These are phyloP conservation scores for Cladochytrium replicatum DNA, from an alignment of 192 early-diverging fungal genomes.

Conservation along the genomic window DNA sequence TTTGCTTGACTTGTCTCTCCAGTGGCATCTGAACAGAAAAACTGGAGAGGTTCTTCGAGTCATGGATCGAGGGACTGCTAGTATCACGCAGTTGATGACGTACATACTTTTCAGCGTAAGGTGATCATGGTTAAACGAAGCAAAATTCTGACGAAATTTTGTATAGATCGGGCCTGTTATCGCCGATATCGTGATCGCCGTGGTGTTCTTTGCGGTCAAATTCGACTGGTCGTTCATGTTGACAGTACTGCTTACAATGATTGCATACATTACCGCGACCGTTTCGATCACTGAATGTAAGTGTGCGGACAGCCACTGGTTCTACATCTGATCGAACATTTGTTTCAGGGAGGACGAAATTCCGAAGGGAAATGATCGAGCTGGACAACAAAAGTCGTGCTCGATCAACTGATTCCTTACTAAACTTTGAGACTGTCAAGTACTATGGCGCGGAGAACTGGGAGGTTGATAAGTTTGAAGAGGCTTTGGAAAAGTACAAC, in stretches of 20 bases:
- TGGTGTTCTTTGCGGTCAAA: conserved; percentile 33
- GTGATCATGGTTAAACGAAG: conserved; percentile 2
- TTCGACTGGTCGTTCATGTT: conserved; percentile 69
- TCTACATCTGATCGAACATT: no score
- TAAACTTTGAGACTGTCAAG: conserved; percentile 99
- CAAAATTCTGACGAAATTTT: conserved; percentile 11
- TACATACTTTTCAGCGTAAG: conserved; percentile 5
- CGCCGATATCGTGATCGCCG: conserved; percentile 78
- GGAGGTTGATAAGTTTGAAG: conserved; percentile 69
- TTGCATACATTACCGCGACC: conserved; percentile 71
- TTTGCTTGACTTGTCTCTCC: conserved; percentile 75
- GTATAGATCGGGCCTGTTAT: conserved; percentile 66
- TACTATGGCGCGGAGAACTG: conserved; percentile 88
- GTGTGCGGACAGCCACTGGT: no score
- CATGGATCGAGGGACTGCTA: conserved; percentile 68
- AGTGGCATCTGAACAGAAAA: conserved; percentile 89
- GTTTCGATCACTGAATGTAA: conserved; percentile 73
- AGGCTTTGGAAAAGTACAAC: conserved; percentile 71
- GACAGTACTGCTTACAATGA: conserved; percentile 85
- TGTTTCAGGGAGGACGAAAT: conserved; percentile 73
- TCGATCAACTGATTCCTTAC: conserved; percentile 72
- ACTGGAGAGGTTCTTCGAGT: conserved; percentile 86
- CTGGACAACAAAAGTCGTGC: conserved; percentile 78
- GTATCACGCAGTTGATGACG: conserved; percentile 16
- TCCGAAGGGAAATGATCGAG: conserved; percentile 71